Conservation (phyloP, 768 basidiomycete genomes). For the Termitomyces titanicus region DNA sequence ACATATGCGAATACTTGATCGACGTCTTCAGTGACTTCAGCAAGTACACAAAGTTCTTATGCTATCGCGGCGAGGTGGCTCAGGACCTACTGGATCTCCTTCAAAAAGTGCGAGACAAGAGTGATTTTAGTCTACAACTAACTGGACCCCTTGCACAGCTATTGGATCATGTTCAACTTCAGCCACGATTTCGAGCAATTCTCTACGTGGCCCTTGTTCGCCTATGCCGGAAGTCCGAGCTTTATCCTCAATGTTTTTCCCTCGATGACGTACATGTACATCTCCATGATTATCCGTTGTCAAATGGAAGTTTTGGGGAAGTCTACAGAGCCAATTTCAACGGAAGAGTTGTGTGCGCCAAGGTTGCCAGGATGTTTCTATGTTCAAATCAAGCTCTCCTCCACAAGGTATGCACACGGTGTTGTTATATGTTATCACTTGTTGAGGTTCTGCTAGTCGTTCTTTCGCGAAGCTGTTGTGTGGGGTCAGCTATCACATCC, state of each 20-base stretch:
- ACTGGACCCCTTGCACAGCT: not conserved
- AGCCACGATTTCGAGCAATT: constrained; percentile 7
- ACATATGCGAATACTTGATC: constrained; percentile 11
- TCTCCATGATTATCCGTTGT: constrained; percentile 2
- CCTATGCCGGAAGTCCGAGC: constrained; percentile 21
- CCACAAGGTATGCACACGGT: constrained; percentile 18
- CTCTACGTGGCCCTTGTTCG: constrained; percentile 19
- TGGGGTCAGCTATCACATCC: constrained; percentile 17
- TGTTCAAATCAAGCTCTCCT: constrained; percentile 14
- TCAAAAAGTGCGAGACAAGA: constrained; percentile 18
- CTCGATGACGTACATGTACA: constrained; percentile 11
- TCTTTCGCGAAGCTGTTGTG: constrained; percentile 15
- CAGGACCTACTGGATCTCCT: constrained; percentile 21
- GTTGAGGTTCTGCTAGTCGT: constrained; percentile 20
- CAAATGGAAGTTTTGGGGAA: constrained; percentile 25
- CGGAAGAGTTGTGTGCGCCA: constrained; percentile 21
- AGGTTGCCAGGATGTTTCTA: constrained; percentile 23
- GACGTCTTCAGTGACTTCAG: constrained; percentile 14
- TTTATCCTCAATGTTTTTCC: constrained; percentile 24
- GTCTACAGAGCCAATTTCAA: constrained; percentile 21
- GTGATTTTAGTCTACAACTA: constrained; percentile 1
- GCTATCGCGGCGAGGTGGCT: constrained; percentile 13
- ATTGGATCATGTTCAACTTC: constrained; percentile 16
- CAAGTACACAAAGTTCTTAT: constrained; percentile 16
- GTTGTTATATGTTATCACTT: not conserved